Percentiles rank a stretch among this genome's conserved stretches.
Conservation (phyloP, 495 filamentous ascomycete genomes). For the Tetracladium setigerum region DNA sequence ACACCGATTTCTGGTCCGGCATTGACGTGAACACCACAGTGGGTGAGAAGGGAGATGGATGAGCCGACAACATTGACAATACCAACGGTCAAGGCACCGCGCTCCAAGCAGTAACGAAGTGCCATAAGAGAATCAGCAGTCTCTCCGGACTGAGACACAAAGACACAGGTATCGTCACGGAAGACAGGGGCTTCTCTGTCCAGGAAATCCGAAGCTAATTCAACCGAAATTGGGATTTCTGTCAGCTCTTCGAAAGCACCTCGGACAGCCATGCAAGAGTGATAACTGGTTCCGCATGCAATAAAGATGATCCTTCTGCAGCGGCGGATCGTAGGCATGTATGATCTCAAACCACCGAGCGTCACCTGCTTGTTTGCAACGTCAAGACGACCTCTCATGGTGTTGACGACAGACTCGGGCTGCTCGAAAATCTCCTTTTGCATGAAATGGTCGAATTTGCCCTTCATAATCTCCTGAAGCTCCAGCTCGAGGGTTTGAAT, state of each 20-base stretch:
- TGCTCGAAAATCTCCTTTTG: conserved; percentile 99
- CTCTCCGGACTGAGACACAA: conserved; percentile 97
- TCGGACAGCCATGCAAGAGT: conserved; percentile 98
- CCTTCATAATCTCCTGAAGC: conserved; percentile 99
- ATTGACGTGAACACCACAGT: conserved; percentile 99
- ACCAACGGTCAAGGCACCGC: conserved; percentile 92
- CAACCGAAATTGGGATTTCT: conserved; percentile 94
- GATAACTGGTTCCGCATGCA: conserved; percentile 94
- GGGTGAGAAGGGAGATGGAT: conserved; percentile 93
- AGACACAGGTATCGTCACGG: conserved; percentile 98
- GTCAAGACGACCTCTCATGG: conserved; percentile 97
- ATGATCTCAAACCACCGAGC: conserved; percentile 88
- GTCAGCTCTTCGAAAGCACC: conserved; percentile 96
- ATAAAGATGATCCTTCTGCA: conserved; percentile 97
- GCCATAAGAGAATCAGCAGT: conserved; percentile 98
- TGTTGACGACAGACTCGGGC: conserved; percentile 97
- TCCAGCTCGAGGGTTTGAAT: conserved; percentile 98
- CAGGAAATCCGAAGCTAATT: conserved; percentile 95
- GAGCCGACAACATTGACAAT: conserved; percentile 98
- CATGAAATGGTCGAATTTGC: conserved; percentile 99
- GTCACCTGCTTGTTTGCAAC: conserved; percentile 88
- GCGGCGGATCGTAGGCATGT: conserved; percentile 91
- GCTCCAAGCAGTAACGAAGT: conserved; percentile 92
- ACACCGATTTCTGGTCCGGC: conserved; percentile 98
- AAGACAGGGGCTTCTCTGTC: conserved; percentile 97